A percentile compares a stretch with the other conserved stretches of the same genome.
Evolutionary conservation across 495 filamentous ascomycete genomes (phyloP).

Genomic region (Parathielavia hyrcaniae): DNA sequence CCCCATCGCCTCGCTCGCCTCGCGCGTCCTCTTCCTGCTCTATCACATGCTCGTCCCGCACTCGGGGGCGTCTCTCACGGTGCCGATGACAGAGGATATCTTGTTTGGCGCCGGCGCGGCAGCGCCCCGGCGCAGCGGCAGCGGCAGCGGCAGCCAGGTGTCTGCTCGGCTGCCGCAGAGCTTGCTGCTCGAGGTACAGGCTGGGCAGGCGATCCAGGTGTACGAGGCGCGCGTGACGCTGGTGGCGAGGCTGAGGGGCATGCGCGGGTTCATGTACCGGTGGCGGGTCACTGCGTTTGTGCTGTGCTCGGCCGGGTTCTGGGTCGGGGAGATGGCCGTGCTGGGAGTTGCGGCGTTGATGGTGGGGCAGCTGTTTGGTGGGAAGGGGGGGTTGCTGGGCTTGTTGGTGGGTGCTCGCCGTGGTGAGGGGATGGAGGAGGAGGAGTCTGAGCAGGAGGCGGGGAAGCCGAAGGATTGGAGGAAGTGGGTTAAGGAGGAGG

Average conservation of each 20-base stretch:
- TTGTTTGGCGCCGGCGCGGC: neutral
- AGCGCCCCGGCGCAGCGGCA: neutral
- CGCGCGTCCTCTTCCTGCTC: constrained; percentile 40
- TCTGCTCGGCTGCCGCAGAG: constrained; percentile 53
- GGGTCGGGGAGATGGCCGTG: constrained; percentile 61
- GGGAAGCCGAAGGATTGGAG: too few species aligned
- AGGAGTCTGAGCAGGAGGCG: neutral
- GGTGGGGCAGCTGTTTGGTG: neutral
- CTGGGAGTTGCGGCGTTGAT: constrained; percentile 32
- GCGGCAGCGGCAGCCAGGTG: neutral
- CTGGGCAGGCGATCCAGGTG: constrained; percentile 60
- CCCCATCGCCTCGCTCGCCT: constrained; percentile 33
- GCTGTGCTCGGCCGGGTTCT: constrained; percentile 63
- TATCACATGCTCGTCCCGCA: constrained; percentile 39
- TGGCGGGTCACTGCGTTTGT: constrained; percentile 63
- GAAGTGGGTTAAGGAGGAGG: neutral
- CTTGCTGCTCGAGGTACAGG: constrained; percentile 61
- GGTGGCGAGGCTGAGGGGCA: constrained; percentile 62
- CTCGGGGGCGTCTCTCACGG: constrained; percentile 50
- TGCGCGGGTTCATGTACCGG: constrained; percentile 82
- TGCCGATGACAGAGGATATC: constrained; percentile 48
- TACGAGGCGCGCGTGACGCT: constrained; percentile 66
- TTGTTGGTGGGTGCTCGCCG: neutral
- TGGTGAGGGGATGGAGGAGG: neutral
- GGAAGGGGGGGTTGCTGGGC: neutral